phyloP scores from a whole-genome alignment of 2,329 filamentous ascomycete genomes.

The Peltaster fructicola region DNA sequence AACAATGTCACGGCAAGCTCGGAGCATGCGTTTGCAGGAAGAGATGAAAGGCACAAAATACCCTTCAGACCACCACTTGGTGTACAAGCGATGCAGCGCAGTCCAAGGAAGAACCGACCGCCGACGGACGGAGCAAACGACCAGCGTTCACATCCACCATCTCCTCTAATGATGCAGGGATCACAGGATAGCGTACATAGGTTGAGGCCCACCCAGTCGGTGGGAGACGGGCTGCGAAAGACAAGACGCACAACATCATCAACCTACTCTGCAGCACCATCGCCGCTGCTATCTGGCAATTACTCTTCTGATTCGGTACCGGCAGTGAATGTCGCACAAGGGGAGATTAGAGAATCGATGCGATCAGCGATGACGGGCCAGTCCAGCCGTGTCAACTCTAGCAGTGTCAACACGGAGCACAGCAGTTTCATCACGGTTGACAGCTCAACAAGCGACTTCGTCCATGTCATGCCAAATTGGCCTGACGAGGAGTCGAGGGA shows the following conservation, averaged over 20 bases:
- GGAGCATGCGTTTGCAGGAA: constrained; percentile 18
- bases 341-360: constrained; percentile 38
- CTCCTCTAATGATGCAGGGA: too few relatives aligned
- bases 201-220: constrained; percentile 9
- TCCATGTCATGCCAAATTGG: constrained; percentile 34
- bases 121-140: too few relatives aligned
- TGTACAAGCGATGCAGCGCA: constrained; percentile 9
- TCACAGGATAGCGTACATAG: too few relatives aligned
- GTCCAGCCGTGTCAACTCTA: constrained; percentile 38
- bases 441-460: constrained; percentile 53
- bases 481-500: constrained; percentile 11
- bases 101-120: too few relatives aligned
- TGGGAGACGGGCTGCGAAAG: constrained; percentile 11
- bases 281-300: too few relatives aligned
- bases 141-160: too few relatives aligned
- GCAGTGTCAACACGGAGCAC: constrained; percentile 52
- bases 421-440: constrained; percentile 68
- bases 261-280: constrained; percentile 7
- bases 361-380: constrained; percentile 41
- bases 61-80: constrained; percentile 14
- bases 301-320: too few relatives aligned
- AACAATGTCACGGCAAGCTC: constrained; percentile 16
- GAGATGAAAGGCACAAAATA: constrained; percentile 9
- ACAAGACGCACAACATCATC: constrained; percentile 1
- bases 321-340: constrained; percentile 17